Conservation (phyloP, 202 grass and related monocot genomes). For the Eragrostis tef region DNA sequence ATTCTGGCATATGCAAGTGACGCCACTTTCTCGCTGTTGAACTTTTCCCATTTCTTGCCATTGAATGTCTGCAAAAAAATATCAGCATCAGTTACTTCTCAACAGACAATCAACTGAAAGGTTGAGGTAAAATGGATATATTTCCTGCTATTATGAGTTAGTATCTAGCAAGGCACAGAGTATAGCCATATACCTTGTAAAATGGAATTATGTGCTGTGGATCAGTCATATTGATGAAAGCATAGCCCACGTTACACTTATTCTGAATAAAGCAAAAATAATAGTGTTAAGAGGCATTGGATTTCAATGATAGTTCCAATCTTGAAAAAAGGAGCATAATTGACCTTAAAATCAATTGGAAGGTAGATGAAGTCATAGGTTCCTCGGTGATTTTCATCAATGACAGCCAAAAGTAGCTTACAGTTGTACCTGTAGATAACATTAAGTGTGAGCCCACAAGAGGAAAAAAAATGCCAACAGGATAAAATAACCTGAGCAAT, state of each 20-base stretch:
- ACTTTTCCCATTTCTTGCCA: constrained; percentile 93
- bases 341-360: constrained; percentile 98
- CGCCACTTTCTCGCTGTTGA: constrained; percentile 96
- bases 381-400: constrained; percentile 90
- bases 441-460: constrained; percentile 38
- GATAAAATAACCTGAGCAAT: neutral
- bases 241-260: constrained; percentile 96
- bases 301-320: neutral
- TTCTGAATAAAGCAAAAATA: constrained; percentile 64
- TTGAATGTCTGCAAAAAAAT: constrained; percentile 74
- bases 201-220: constrained; percentile 88
- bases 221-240: constrained; percentile 98
- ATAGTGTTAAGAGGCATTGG: constrained; percentile 38
- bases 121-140: neutral
- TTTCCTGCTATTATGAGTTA: neutral
- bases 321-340: neutral
- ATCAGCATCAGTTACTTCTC: constrained; percentile 7
- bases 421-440: constrained; percentile 73
- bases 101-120: constrained; percentile 14
- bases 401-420: constrained; percentile 84
- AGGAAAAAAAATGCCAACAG: neutral
- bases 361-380: constrained; percentile 98
- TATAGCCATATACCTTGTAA: constrained; percentile 64
- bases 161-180: neutral
- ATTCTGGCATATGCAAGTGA: constrained; percentile 92